Evolutionary conservation across 306 rosid genomes (phyloP), one percentile per base, ranked within the genome.

Genomic region (Boehmeria nivea): DNA sequence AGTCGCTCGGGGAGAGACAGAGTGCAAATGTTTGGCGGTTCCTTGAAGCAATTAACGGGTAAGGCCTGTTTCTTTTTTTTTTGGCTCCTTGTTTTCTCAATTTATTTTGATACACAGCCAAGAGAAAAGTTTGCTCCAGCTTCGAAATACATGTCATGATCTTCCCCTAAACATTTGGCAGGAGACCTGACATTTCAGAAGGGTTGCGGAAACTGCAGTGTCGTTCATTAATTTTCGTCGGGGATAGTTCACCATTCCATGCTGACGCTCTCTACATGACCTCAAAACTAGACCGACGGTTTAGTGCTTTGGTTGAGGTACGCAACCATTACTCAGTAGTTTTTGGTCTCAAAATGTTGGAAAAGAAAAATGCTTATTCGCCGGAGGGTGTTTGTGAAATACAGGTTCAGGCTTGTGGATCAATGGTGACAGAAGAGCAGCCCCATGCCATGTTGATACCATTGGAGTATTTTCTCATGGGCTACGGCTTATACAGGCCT

Each of bases 401-500:
- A 17, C 82, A 91, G 99, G 99, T 91, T 69, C 96, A 91, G 77
- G 83, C 83, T 67, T 91, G 99, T 13, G 96, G 99, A 39, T 84
- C 99, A 23, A 76, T 87, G 94, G 95, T 91, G 64, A 91, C 96
- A 44, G 99, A 84, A 76, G 99, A 91, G 80, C 99, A 91, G 74
- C 99, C 99, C 43, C 89, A 87, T 55, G 96, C 99, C 4, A 87
- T 91, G 99, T 71, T 83, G 81, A 83, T 87, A 72, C 99, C 99
- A 27, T 52, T 91, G 72, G 96, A 91, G 72, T 87, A 84, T 57
- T 91, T 87, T 64, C 82, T 87, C 26, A 91, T 82, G 95, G 99
- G 96, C 53, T 91, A 82, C 66, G 96, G 99, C 47, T 61, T 87
- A 57, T 82, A 78, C 72, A 77, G 80, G 66, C 87, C 89, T 64